Evolutionary conservation across 225 moss, liverwort and hornwort genomes (phyloP).

Genomic region (Physcomitrium patens): DNA sequence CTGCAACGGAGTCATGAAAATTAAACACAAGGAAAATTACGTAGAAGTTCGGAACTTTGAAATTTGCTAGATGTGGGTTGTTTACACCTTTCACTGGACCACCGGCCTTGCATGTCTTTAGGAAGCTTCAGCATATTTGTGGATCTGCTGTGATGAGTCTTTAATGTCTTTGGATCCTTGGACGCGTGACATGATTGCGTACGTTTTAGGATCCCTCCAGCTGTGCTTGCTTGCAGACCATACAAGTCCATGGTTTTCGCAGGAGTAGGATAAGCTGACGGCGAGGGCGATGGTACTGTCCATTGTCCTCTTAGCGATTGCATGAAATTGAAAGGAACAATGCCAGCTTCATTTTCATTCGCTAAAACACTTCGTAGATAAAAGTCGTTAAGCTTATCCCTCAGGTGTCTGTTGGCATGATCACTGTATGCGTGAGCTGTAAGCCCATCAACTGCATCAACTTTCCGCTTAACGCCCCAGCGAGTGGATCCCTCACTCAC

Average conservation of each 20-base stretch:
- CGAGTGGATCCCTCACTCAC: constrained; percentile 29
- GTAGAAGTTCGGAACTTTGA: too few species aligned
- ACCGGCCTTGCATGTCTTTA: constrained; percentile 71
- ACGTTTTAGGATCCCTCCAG: constrained; percentile 41
- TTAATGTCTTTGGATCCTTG: constrained; percentile 40
- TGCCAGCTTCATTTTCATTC: constrained; percentile 34
- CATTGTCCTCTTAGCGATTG: constrained; percentile 41
- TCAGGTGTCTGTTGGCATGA: constrained; percentile 20
- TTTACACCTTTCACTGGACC: constrained; percentile 66
- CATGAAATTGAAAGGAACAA: constrained; percentile 51
- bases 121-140: constrained; percentile 63
- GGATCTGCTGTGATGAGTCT: constrained; percentile 34
- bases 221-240: constrained; percentile 26
- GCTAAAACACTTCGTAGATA: constrained; percentile 34
- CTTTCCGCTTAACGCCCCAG: constrained; percentile 51
- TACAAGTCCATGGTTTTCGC: constrained; percentile 37
- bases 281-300: constrained; percentile 24
- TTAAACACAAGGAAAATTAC: too few species aligned
- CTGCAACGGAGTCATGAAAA: too few species aligned
- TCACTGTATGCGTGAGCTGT: constrained; percentile 23
- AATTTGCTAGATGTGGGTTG: background rate
- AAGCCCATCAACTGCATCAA: constrained; percentile 27
- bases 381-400: constrained; percentile 35
- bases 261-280: constrained; percentile 30
- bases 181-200: constrained; percentile 21